Evolutionary conservation across 768 basidiomycete genomes (phyloP).

Genomic region (Lepiota subincarnata): DNA sequence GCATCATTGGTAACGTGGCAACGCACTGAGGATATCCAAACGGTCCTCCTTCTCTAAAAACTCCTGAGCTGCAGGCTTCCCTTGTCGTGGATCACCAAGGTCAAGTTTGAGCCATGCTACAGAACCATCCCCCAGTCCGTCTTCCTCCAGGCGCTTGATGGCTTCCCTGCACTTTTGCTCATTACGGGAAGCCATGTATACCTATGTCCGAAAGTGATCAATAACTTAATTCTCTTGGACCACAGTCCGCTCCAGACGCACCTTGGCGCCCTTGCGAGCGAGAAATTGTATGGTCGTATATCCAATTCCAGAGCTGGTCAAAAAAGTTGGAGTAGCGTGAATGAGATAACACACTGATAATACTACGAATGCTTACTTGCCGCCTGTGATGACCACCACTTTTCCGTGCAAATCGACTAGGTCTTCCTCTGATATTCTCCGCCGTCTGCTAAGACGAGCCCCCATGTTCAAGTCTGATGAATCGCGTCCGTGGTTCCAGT

Average conservation of each 20-base stretch:
- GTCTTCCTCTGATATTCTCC: constrained; percentile 26
- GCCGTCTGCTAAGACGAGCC: neutral
- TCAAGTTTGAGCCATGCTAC: constrained; percentile 50
- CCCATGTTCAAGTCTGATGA: too few relatives aligned
- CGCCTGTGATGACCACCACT: constrained; percentile 44
- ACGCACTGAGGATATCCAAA: constrained; percentile 52
- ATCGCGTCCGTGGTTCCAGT: too few relatives aligned
- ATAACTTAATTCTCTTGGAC: neutral
- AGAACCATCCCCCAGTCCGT: constrained; percentile 44
- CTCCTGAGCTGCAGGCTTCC: constrained; percentile 44
- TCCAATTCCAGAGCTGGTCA: constrained; percentile 8
- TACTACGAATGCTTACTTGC: constrained; percentile 37
- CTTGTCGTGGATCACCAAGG: constrained; percentile 42
- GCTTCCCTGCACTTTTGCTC: constrained; percentile 4
- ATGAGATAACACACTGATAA: too few relatives aligned
- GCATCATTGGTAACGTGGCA: neutral
- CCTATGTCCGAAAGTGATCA: neutral
- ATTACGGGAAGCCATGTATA: constrained; percentile 13
- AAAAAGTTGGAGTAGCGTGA: neutral
- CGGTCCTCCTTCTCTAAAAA: constrained; percentile 47
- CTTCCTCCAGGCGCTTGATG: constrained; percentile 27
- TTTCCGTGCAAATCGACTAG: constrained; percentile 41
- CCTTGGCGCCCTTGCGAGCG: constrained; percentile 11
- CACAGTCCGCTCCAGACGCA: neutral
- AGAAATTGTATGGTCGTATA: constrained; percentile 8